These are phyloP conservation scores for Fusarium floridanum DNA, from an alignment of 2,329 filamentous ascomycete species.

Conservation along the genomic window DNA sequence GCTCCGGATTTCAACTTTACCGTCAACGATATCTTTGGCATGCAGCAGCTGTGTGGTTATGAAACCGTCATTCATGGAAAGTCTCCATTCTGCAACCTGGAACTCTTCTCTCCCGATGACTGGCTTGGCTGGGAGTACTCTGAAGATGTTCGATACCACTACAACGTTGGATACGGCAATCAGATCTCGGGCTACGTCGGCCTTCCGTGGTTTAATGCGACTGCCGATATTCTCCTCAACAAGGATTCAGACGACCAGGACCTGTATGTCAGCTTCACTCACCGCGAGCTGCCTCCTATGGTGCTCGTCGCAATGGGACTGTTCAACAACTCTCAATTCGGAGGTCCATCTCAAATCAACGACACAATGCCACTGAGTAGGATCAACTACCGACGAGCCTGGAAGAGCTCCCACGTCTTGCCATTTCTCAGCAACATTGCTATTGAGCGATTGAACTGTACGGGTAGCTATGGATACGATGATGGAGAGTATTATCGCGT, in stretches of 20 bases:
- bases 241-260: constrained; percentile 61
- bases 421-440: constrained; percentile 77
- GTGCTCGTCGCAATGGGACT: constrained; percentile 76
- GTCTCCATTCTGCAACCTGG: constrained; percentile 71
- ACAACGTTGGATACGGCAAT: constrained; percentile 76
- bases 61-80: constrained; percentile 73
- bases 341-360: constrained; percentile 64
- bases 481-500: constrained; percentile 44
- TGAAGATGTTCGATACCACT: constrained; percentile 73
- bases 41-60: constrained; percentile 76
- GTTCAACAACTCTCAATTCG: constrained; percentile 75
- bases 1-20: constrained; percentile 74
- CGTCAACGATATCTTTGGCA: constrained; percentile 70
- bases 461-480: constrained; percentile 63
- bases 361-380: constrained; percentile 73
- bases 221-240: constrained; percentile 62
- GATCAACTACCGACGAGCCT: constrained; percentile 73
- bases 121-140: constrained; percentile 77
- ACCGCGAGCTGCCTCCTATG: constrained; percentile 76
- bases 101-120: constrained; percentile 70
- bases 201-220: constrained; percentile 76
- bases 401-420: constrained; percentile 72
- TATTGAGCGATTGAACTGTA: constrained; percentile 73
- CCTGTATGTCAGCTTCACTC: constrained; percentile 76
- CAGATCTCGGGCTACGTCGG: constrained; percentile 69